Conservation (phyloP, 176 grass and related monocot genomes). For the Coix lacrymajobi region DNA sequence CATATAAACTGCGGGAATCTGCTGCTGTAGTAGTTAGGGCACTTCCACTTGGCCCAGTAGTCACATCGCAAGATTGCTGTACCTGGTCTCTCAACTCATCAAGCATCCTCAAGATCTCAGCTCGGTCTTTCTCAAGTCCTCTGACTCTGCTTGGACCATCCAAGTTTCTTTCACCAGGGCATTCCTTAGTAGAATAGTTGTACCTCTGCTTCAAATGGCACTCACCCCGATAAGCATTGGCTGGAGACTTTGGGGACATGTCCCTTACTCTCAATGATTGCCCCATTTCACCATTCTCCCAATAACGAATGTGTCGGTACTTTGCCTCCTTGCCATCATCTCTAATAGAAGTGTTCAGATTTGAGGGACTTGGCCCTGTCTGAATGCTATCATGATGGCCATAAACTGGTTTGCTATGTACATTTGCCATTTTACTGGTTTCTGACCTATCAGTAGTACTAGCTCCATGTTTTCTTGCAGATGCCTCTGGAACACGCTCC, state of each 20-base stretch:
- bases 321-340: constrained; percentile 33
- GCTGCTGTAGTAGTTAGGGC: constrained; percentile 14
- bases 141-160: constrained; percentile 69
- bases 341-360: constrained; percentile 5
- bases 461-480: constrained; percentile 25
- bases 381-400: constrained; percentile 18
- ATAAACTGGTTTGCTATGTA: constrained; percentile 20
- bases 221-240: constrained; percentile 25
- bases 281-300: constrained; percentile 26
- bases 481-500: constrained; percentile 29
- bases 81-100: constrained; percentile 93
- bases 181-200: constrained; percentile 30
- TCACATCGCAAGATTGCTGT: constrained; percentile 58
- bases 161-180: constrained; percentile 4
- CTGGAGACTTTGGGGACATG: constrained; percentile 4
- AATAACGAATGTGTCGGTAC: constrained; percentile 48
- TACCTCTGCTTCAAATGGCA: constrained; percentile 23
- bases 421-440: constrained; percentile 8
- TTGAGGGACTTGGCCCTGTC: constrained; percentile 32
- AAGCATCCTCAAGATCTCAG: constrained; percentile 72
- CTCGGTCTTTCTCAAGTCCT: constrained; percentile 71
- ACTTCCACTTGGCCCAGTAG: constrained; percentile 36
- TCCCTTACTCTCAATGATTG: constrained; percentile 32
- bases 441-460: constrained; percentile 13
- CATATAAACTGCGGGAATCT: constrained; percentile 34